Evolutionary conservation across 192 early-diverging fungal genomes (phyloP), one percentile per base, ranked within the genome.

Genomic region (Backusella parvicylindrica): DNA sequence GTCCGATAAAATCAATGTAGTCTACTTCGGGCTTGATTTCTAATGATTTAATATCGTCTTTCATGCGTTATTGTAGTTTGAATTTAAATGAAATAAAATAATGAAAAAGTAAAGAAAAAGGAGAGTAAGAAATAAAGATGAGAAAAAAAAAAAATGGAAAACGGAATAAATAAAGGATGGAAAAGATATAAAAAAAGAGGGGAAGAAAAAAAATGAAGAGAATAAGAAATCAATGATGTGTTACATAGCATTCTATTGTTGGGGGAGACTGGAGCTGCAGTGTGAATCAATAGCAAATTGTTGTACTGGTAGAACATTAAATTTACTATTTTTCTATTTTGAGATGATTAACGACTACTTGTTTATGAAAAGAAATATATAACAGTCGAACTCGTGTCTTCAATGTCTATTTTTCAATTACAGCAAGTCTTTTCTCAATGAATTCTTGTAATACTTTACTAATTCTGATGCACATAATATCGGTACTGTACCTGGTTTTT

Each of bases 1-100:
- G 76, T 18, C 76, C 76, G 37, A 77, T 71, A 26, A 77, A 77
- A 30, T 77, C 76, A 28, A 77, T 38, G 26, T 71, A 73, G 18
- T 56, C 65, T 60, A 73, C 75, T 49, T 67, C 43, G 7, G 79
- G 79, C 26, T 72, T 71, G 30, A 80, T 80, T 47, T 32, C 37
- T 36, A 80, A n/a, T 31, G 65, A 68, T 28, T 73, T 49, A 31
- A 80, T 76, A 30, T 71, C 79, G 38, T 80, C 79, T 67, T 80
- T 80, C 68, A 70, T 70, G 9, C 26, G 33, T 13, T 1, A 70
- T 16, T 30, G n/a, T 43, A 6, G 16, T 11, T 15, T 56, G 40
- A 41, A 70, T 43, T 35, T 13, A 47, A 60, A 3, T 28, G 53
- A 28, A 60, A 13, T 7, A 28, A 9, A 50, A 15, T 21, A 21